Base-by-base conservation (phyloP, 2,329 filamentous ascomycete species). In the Pyrenophora tritici-repentis region DNA sequence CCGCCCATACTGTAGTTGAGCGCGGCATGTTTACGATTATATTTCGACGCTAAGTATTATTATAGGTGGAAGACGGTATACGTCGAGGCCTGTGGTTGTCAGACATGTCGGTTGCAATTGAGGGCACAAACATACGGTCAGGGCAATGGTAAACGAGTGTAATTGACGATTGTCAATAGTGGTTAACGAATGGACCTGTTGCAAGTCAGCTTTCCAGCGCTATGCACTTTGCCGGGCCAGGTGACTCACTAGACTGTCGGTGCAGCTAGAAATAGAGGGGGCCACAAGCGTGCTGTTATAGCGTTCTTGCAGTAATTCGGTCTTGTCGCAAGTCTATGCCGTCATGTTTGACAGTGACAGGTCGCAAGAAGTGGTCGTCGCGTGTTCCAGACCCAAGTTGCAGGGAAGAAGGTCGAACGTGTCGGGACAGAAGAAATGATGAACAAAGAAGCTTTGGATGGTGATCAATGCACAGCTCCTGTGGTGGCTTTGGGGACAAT, bases 131-230 rank as follows among this genome's bases (percentile, higher is more conserved):
- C 70, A 38, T 63, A 72, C 70, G 69, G 72, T 77, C 67, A 70
- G 68, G 68, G 63, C 55, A 56, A 58, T 56, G 67, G 63, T 72
- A 79, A 80, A 79, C 77, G 78, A 80, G 75, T 79, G 78, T 76
- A 78, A 70, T 78, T 79, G 77, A 79, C 77, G 66, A 73, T 63
- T 58, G 61, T 73, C 71, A 74, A 73, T 64, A 43, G 44, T 63
- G 56, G 46, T 34, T 63, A 73, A 73, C 55, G 72, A 74, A 62
- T 73, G 72, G 66, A 71, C 65, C 68, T 71, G 54, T 34, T 13
- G 13, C 12, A 20, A 16, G 57, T 71, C 56, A 71, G 29, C 38
- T 18, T 50, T 17, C 12, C 16, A 31, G 9, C 5, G 41, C 14
- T 35, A 16, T 20, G 33, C 35, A 35, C 31, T 14, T 16, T 9